Percentiles rank a stretch among this genome's conserved stretches.
These are phyloP conservation scores for Achlya hypogyna DNA, from an alignment of 352 stramenopile species.

Conservation along the genomic window DNA sequence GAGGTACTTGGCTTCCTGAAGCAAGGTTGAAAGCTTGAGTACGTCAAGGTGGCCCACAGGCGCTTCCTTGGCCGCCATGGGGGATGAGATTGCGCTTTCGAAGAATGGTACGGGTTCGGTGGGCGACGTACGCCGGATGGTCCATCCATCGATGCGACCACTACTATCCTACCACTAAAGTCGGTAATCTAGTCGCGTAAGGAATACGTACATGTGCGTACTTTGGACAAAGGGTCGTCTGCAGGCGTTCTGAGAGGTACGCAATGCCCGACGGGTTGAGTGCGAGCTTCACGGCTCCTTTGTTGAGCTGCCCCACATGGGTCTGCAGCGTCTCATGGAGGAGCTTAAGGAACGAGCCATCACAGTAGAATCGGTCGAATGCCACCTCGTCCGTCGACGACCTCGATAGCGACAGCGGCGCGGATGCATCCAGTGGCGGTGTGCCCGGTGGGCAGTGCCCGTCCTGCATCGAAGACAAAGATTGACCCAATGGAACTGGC, in stretches of 20 bases:
- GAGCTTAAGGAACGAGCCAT: conserved; percentile 38
- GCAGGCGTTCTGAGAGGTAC: conserved; percentile 51
- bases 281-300: conserved; percentile 43
- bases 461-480: background rate
- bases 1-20: conserved; percentile 57
- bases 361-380: conserved; percentile 16
- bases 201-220: conserved; percentile 42
- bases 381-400: background rate
- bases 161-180: conserved; percentile 32
- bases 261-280: conserved; percentile 60
- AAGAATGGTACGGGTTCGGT: background rate
- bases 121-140: background rate
- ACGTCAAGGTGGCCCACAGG: conserved; percentile 77
- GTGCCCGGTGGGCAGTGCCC: background rate
- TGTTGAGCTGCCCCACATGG: conserved; percentile 33
- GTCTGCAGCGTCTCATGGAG: conserved; percentile 67
- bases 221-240: conserved; percentile 64
- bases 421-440: background rate
- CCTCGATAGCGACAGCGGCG: background rate
- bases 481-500: background rate
- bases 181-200: conserved; percentile 47
- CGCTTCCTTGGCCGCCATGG: conserved; percentile 32
- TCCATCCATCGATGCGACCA: conserved; percentile 18
- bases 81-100: conserved; percentile 22
- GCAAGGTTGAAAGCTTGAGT: conserved; percentile 79